A percentile compares a stretch with the other conserved stretches of the same genome.
Conservation (phyloP, 495 filamentous ascomycete genomes). For the Cercophora samala region DNA sequence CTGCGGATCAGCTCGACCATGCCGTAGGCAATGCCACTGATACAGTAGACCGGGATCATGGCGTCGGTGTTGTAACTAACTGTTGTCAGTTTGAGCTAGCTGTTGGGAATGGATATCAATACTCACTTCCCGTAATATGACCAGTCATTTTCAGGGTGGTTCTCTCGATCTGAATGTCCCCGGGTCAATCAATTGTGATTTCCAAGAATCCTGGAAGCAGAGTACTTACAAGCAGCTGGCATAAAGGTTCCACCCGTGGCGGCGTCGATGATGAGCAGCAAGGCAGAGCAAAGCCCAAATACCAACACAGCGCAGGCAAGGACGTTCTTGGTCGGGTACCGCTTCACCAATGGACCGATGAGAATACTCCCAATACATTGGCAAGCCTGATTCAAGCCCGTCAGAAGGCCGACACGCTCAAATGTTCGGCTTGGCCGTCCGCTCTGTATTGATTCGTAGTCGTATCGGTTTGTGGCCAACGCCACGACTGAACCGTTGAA, state of each 20-base stretch:
- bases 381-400: constrained; percentile 44
- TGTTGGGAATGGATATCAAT: not conserved
- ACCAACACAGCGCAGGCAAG: constrained; percentile 37
- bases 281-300: constrained; percentile 40
- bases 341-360: constrained; percentile 42
- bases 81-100: not conserved
- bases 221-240: constrained; percentile 23
- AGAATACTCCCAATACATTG: constrained; percentile 47
- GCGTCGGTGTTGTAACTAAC: constrained; percentile 38
- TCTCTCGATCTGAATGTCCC: constrained; percentile 10
- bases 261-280: constrained; percentile 39
- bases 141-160: constrained; percentile 34
- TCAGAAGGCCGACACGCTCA: constrained; percentile 42
- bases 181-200: not conserved
- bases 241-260: constrained; percentile 41
- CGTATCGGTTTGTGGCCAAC: constrained; percentile 46
- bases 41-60: constrained; percentile 45
- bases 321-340: constrained; percentile 40
- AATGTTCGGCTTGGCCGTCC: constrained; percentile 37
- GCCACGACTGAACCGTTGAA: constrained; percentile 46
- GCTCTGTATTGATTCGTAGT: constrained; percentile 33
- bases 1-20: constrained; percentile 49
- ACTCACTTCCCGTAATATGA: constrained; percentile 35
- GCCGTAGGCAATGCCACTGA: constrained; percentile 36
- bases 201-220: not conserved